Percentiles rank a stretch among this genome's conserved stretches.
phyloP scores from a whole-genome alignment of 805 yeast genomes.

The Saccharomyces jurei region DNA sequence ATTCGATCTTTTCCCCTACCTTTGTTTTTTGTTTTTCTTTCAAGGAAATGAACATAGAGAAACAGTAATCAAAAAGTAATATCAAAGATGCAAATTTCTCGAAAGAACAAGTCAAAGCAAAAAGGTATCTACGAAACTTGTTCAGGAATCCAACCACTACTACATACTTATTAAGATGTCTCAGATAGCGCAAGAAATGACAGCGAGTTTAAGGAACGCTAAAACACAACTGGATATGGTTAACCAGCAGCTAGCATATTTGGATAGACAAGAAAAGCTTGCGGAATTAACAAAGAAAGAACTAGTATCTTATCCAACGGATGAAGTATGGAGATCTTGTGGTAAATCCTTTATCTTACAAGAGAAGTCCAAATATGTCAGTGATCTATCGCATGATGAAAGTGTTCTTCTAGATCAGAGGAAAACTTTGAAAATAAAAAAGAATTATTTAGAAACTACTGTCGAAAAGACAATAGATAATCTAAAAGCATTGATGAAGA shows the following conservation, averaged over 20 bases:
- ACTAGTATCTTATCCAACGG: constrained; percentile 40
- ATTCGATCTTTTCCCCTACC: not conserved
- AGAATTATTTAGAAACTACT: constrained; percentile 65
- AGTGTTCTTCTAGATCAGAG: constrained; percentile 48
- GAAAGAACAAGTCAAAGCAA: not conserved
- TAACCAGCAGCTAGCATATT: constrained; percentile 21
- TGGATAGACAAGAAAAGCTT: constrained; percentile 35
- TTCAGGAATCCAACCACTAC: not conserved
- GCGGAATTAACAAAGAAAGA: constrained; percentile 51
- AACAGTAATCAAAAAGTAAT: not conserved
- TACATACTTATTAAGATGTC: not conserved
- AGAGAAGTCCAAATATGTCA: constrained; percentile 37
- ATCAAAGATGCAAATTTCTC: not conserved
- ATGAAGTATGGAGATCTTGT: constrained; percentile 72
- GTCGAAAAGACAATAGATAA: constrained; percentile 63
- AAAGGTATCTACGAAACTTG: not conserved
- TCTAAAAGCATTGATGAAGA: constrained; percentile 40
- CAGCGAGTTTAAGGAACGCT: constrained; percentile 21
- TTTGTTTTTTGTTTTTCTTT: not conserved
- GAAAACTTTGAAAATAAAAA: constrained; percentile 56
- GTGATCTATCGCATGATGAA: constrained; percentile 44
- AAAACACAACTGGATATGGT: constrained; percentile 26
- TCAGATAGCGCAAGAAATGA: constrained; percentile 15
- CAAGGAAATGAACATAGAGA: not conserved
- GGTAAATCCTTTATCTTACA: constrained; percentile 62